Percentiles rank a stretch among this genome's conserved stretches.
These are phyloP conservation scores for Ophiostoma himal-ulmi DNA, from an alignment of 2,329 filamentous ascomycete species.

Conservation along the genomic window DNA sequence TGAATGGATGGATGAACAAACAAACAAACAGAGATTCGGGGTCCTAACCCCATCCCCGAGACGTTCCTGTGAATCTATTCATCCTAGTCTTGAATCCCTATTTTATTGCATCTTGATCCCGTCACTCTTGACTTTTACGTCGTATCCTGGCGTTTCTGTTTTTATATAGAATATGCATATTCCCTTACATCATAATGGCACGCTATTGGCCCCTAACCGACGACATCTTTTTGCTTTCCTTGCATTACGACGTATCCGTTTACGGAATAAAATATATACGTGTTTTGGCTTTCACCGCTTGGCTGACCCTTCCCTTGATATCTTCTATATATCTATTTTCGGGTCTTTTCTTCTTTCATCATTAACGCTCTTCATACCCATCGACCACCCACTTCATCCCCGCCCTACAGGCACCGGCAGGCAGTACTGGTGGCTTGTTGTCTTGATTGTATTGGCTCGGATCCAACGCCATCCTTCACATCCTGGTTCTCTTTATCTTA, in stretches of 20 bases:
- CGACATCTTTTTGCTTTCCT: neutral
- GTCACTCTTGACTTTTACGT: too few species aligned
- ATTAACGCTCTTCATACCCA: neutral
- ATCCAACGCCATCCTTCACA: neutral
- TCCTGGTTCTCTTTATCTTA: neutral
- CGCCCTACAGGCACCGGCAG: neutral
- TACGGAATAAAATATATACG: neutral
- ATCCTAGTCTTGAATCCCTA: neutral
- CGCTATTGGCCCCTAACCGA: neutral
- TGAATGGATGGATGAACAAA: neutral
- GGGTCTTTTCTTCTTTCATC: slow-evolving; percentile 1
- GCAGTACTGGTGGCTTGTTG: neutral
- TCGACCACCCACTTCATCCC: neutral
- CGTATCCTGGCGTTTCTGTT: neutral
- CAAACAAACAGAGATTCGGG: neutral
- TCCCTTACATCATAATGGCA: neutral
- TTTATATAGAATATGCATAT: neutral
- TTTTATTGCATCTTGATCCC: neutral
- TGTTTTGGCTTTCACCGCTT: neutral
- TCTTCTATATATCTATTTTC: neutral
- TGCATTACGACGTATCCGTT: neutral
- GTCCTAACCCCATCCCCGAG: neutral
- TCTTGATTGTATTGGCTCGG: neutral
- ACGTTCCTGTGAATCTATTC: neutral
- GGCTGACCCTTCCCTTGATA: neutral